phyloP scores from a whole-genome alignment of 2,329 filamentous ascomycete species.

The Neurospora crassa region DNA sequence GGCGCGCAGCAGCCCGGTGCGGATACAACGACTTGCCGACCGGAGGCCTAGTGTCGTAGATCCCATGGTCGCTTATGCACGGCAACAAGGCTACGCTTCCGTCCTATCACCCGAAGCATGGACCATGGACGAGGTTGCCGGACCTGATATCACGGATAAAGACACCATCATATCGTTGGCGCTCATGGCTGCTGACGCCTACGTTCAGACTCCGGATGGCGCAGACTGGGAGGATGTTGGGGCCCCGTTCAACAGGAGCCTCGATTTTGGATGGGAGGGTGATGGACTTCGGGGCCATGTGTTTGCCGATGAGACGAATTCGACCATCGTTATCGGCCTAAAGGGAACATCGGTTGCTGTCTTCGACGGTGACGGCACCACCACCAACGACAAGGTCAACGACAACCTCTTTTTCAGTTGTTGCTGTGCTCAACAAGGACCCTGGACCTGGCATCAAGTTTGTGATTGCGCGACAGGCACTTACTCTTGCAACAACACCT shows the following conservation, averaged over 20 bases:
- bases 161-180: conserved; percentile 76
- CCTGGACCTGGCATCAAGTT: conserved; percentile 81
- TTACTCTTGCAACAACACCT: conserved; percentile 88
- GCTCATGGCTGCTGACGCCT: conserved; percentile 82
- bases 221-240: conserved; percentile 79
- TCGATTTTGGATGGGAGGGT: conserved; percentile 84
- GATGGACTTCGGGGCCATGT: conserved; percentile 89
- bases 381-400: conserved; percentile 94
- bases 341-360: conserved; percentile 88
- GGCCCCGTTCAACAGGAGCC: conserved; percentile 71
- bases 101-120: conserved; percentile 66
- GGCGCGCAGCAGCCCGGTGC: conserved; percentile 53
- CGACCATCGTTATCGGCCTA: conserved; percentile 80
- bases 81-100: conserved; percentile 57
- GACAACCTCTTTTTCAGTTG: conserved; percentile 98
- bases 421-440: conserved; percentile 89
- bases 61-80: conserved; percentile 63
- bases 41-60: conserved; percentile 69
- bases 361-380: conserved; percentile 94
- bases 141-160: conserved; percentile 78
- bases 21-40: conserved; percentile 75
- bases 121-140: conserved; percentile 68
- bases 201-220: conserved; percentile 61
- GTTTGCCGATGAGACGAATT: conserved; percentile 77
- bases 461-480: conserved; percentile 85